Base-by-base conservation (phyloP, 1,284 basidiomycete species). In the Boletus sp. region DNA sequence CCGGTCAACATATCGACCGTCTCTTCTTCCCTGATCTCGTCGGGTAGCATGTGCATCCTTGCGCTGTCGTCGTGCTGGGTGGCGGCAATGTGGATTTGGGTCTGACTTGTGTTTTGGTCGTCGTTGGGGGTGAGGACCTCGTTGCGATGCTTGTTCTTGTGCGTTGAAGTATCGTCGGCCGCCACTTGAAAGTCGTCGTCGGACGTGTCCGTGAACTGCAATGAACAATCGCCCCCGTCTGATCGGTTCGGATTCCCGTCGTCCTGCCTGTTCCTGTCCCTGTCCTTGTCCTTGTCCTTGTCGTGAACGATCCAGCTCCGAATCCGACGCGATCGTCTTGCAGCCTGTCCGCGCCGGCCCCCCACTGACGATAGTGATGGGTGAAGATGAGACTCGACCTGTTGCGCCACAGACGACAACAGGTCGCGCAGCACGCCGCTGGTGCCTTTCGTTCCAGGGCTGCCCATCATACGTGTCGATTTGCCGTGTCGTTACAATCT, bases 371-470 rank as follows among this genome's bases (percentile, higher is more conserved):
- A 25, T 9, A 13, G 26, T 5, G 51, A 32, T 26, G 46, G 43
- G n/a, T 45, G 45, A 26, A 51, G 51, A 41, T 55, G 59, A 10
- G 57, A 57, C n/a, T 62, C 57, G 55, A 58, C 55, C 40, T 57
- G 55, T 12, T 59, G 61, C 43, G 57, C 55, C 47, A 60, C 55
- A 50, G 51, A 47, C 27, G 57, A 58, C 46, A 58, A 41, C 34
- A 60, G 44, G 14, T 50, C 60, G 49, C 55, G 60, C 26, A 59
- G 47, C 1, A 1, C 37, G 39, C 23, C 19, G 7, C 25, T 19
- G 6, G 17, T 20, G 25, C 37, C 16, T 20, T 41, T 54, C 17
- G 10, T 35, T 14, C 27, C 35, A n/a, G 22, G 19, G 40, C 20
- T 30, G 19, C 17, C 23, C 40, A 23, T 32, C 22, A 16, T 23